Evolutionary conservation across 2,329 filamentous ascomycete genomes (phyloP).

Genomic region (Colletotrichum sidae): DNA sequence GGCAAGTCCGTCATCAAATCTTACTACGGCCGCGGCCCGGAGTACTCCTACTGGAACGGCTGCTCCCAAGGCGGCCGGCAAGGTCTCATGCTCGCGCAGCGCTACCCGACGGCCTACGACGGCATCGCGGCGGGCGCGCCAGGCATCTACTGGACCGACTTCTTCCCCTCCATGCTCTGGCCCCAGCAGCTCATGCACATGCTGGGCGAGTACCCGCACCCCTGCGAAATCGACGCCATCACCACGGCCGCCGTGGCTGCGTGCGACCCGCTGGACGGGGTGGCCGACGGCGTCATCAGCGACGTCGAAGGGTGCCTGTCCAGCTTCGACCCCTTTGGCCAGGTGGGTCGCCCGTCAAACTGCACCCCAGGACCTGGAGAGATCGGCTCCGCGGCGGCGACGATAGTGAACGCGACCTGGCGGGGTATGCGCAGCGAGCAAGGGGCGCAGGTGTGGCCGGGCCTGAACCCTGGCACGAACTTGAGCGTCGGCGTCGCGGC

Average conservation of each 20-base stretch:
- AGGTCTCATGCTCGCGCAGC: conserved; percentile 63
- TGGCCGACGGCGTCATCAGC: conserved; percentile 59
- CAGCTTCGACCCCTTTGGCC: conserved; percentile 29
- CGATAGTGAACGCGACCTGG: conserved; percentile 39
- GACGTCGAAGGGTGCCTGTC: conserved; percentile 37
- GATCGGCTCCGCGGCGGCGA: conserved; percentile 33
- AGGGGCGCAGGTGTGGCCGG: conserved; percentile 19
- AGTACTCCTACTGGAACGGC: conserved; percentile 62
- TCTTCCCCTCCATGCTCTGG: conserved; percentile 32
- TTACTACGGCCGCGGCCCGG: conserved; percentile 59
- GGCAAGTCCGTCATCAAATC: conserved; percentile 59
- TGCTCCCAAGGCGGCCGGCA: conserved; percentile 68
- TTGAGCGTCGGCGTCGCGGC: conserved; percentile 24
- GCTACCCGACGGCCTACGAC: conserved; percentile 64
- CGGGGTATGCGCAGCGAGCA: conserved; percentile 19
- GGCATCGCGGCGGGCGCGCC: conserved; percentile 62
- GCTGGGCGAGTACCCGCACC: conserved; percentile 13
- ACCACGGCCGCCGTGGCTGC: conserved; percentile 53
- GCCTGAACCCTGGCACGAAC: conserved; percentile 33
- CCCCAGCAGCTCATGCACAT: conserved; percentile 26
- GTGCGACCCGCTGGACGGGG: conserved; percentile 61
- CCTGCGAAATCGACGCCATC: conserved; percentile 46
- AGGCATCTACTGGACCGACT: conserved; percentile 46
- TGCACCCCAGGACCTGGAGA: not conserved
- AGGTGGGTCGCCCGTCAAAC: conserved; percentile 3